phyloP scores from a whole-genome alignment of 192 early-diverging fungal species.

The Funneliformis mosseae region DNA sequence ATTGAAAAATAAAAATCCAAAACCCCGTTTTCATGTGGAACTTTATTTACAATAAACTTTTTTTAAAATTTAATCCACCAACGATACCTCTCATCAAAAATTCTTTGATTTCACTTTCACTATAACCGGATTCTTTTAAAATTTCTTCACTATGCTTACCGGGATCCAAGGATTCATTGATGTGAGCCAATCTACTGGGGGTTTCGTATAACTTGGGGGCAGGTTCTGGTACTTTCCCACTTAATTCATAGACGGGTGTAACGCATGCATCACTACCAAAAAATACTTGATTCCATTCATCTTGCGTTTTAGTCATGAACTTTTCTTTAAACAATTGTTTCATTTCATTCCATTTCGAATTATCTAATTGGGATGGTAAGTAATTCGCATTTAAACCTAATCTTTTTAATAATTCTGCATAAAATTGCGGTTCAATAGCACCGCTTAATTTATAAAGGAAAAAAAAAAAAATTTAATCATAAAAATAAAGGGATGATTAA shows the following conservation, averaged over 20 bases:
- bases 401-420: slow-evolving; percentile 50
- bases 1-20: too few relatives aligned
- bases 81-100: slow-evolving; percentile 40
- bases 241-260: slow-evolving; percentile 59
- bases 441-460: slow-evolving; percentile 39
- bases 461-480: neutral
- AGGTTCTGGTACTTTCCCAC: neutral
- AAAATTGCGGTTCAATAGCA: slow-evolving; percentile 69
- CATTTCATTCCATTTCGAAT: slow-evolving; percentile 55
- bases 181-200: slow-evolving; percentile 4
- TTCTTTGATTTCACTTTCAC: slow-evolving; percentile 42
- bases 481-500: neutral
- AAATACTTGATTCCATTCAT: slow-evolving; percentile 65
- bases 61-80: neutral
- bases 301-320: slow-evolving; percentile 61
- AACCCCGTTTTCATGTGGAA: neutral
- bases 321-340: slow-evolving; percentile 48
- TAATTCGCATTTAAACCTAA: slow-evolving; percentile 41
- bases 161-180: slow-evolving; percentile 38
- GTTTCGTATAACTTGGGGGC: slow-evolving; percentile 16
- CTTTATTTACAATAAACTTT: neutral
- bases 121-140: slow-evolving; percentile 46
- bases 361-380: slow-evolving; percentile 53
- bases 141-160: slow-evolving; percentile 53
- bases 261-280: slow-evolving; percentile 65